These are phyloP conservation scores for Nannochloropsis gaditana DNA, from an alignment of 108 stramenopile genomes.

Conservation along the genomic window DNA sequence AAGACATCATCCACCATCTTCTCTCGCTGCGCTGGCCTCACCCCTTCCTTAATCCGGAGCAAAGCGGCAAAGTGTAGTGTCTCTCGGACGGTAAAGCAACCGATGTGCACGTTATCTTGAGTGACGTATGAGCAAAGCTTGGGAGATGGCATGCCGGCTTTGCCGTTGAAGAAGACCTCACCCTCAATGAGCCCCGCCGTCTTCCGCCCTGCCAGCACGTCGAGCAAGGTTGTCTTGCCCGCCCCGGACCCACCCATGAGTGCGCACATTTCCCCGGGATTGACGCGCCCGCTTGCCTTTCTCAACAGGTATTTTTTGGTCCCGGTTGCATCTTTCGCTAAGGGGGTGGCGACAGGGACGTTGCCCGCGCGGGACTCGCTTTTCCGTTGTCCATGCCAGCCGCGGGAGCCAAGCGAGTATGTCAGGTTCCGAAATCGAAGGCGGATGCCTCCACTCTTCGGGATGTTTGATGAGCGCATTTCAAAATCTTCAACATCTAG, in stretches of 20 bases:
- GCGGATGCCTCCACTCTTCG: background rate
- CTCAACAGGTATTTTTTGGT: slow-evolving; percentile 39
- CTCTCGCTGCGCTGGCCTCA: background rate
- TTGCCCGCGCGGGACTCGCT: background rate
- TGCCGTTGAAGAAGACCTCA: slow-evolving; percentile 73
- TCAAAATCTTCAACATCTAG: background rate
- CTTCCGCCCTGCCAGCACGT: slow-evolving; percentile 74
- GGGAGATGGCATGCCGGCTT: slow-evolving; percentile 10
- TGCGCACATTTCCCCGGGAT: slow-evolving; percentile 30
- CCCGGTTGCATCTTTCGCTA: background rate
- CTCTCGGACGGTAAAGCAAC: slow-evolving; percentile 44
- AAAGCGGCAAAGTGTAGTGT: slow-evolving; percentile 26
- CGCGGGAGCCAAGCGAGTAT: background rate
- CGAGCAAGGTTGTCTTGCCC: slow-evolving; percentile 68
- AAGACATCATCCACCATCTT: background rate
- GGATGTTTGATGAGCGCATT: background rate
- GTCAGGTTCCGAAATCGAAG: background rate
- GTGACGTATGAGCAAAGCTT: slow-evolving; percentile 28
- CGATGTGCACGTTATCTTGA: slow-evolving; percentile 46
- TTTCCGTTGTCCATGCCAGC: background rate
- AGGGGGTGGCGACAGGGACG: too few relatives aligned
- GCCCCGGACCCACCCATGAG: slow-evolving; percentile 53
- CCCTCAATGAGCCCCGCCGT: slow-evolving; percentile 66
- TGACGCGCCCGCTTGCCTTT: slow-evolving; percentile 42
- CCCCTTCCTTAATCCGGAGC: slow-evolving; percentile 29